Evolutionary conservation across 495 filamentous ascomycete species (phyloP).

Genomic region (Annulohypoxylon maeteangense): DNA sequence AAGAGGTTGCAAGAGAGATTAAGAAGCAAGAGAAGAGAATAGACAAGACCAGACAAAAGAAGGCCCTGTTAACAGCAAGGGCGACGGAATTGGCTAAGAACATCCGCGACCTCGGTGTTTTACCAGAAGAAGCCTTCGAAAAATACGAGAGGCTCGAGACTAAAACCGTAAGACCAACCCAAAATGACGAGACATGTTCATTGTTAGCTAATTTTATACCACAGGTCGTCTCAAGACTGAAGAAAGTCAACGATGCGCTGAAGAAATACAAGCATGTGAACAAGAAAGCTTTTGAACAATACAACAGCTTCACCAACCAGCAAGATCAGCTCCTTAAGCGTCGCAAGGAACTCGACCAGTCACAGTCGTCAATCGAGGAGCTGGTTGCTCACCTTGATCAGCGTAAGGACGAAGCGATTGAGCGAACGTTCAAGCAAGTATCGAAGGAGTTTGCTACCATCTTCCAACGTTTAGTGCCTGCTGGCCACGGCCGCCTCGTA

Average conservation of each 20-base stretch:
- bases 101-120: constrained; percentile 90
- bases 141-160: constrained; percentile 85
- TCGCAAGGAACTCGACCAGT: constrained; percentile 83
- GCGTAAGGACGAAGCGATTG: constrained; percentile 94
- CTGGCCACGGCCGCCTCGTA: constrained; percentile 87
- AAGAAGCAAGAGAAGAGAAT: constrained; percentile 89
- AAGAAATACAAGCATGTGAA: constrained; percentile 98
- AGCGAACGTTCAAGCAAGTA: constrained; percentile 98
- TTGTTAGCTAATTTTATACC: constrained; percentile 21
- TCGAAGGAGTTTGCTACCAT: constrained; percentile 89
- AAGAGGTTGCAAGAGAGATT: constrained; percentile 82
- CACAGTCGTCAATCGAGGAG: constrained; percentile 85
- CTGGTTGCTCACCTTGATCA: constrained; percentile 93
- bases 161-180: constrained; percentile 67
- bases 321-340: constrained; percentile 84
- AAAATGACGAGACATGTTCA: not conserved
- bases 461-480: constrained; percentile 94
- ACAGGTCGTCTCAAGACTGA: constrained; percentile 82
- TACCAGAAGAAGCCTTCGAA: constrained; percentile 93
- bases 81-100: constrained; percentile 83
- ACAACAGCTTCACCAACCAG: constrained; percentile 94
- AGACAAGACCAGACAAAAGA: constrained; percentile 91
- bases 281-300: constrained; percentile 99
- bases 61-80: constrained; percentile 77
- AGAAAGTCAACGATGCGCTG: constrained; percentile 91